phyloP scores from a whole-genome alignment of 108 stramenopile species.

The Pseudonitzschia pungens region DNA sequence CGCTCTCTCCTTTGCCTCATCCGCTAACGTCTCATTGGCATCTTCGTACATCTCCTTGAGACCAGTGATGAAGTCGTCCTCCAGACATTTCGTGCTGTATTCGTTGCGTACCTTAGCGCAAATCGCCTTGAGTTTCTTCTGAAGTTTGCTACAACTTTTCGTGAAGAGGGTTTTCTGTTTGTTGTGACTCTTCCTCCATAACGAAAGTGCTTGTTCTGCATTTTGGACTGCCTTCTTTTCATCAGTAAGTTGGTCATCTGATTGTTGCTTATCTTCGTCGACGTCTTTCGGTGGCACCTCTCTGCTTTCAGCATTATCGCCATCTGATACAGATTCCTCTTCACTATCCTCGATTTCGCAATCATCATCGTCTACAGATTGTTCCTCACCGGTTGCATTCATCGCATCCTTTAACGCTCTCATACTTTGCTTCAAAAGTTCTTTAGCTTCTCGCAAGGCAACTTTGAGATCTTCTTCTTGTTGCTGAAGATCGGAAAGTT shows the following conservation, averaged over 20 bases:
- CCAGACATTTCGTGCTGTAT: conserved; percentile 43
- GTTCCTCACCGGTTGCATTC: background rate
- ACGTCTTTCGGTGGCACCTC: too few species aligned
- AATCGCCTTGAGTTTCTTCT: conserved; percentile 37
- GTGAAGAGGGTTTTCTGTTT: background rate
- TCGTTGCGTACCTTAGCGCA: conserved; percentile 47
- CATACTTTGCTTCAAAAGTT: background rate
- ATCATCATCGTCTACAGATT: background rate
- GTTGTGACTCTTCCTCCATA: background rate
- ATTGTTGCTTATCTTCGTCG: background rate
- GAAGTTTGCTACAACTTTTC: conserved; percentile 20
- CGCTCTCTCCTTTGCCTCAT: too few species aligned
- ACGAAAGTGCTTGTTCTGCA: background rate
- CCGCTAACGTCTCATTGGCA: conserved; percentile 20
- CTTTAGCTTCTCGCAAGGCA: conserved; percentile 27
- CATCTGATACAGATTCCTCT: too few species aligned
- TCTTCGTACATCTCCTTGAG: conserved; percentile 37
- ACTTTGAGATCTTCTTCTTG: conserved; percentile 41
- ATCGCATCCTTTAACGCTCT: conserved; percentile 11
- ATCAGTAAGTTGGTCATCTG: background rate
- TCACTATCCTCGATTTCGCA: background rate
- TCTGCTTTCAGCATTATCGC: too few species aligned
- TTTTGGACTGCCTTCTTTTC: background rate
- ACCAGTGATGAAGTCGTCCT: conserved; percentile 45
- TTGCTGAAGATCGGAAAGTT: conserved; percentile 19